Base-by-base conservation (phyloP, 306 rosid species). In the Heteromeles arbutifolia region DNA sequence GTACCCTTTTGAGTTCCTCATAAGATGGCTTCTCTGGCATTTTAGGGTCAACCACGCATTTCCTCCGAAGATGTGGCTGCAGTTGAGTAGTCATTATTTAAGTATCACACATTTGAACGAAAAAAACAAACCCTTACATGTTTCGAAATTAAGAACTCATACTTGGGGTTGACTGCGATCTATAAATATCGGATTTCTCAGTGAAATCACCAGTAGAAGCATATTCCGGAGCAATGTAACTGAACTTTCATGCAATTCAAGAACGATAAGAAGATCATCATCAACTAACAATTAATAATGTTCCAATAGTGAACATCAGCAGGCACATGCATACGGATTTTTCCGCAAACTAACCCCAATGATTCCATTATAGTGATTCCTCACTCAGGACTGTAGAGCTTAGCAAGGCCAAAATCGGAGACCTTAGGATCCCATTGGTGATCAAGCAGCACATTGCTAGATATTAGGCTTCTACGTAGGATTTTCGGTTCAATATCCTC, bases 401-500 rank as follows among this genome's bases (percentile, higher is more conserved):
- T 82, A 39, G 73, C 79, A 67, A 89, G 71, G 66, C 90, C 91
- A 72, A 85, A 89, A 74, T 88, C 87, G 59, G 89, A 73, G 25
- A 92, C 71, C 76, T 82, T 81, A 11, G 97, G 92, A 73, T 84
- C 83, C 89, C 90, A 91, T 18, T 83, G 74, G 58, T 62, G 82
- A 62, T 89, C 95, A 39, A 89, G 85, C 75, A 91, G 78, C 67
- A 91, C 72, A 74, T 86, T 84, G 76, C 84, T 85, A 5, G 93
- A 73, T 70, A 76, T 89, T 57, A 89, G 26, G 79, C 65, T 81
- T 63, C 91, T 82, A 68, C 86, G 96, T 22, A 89, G 70, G 72
- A 89, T 75, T 79, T 79, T 84, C 66, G 88, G 90, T 43, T 89
- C 90, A 59, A 86, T 83, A 72, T 87, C 87, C 53, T 91, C 91